These are phyloP conservation scores for Smittium culicis DNA, from an alignment of 371 early-diverging fungal species.

Conservation along the genomic window DNA sequence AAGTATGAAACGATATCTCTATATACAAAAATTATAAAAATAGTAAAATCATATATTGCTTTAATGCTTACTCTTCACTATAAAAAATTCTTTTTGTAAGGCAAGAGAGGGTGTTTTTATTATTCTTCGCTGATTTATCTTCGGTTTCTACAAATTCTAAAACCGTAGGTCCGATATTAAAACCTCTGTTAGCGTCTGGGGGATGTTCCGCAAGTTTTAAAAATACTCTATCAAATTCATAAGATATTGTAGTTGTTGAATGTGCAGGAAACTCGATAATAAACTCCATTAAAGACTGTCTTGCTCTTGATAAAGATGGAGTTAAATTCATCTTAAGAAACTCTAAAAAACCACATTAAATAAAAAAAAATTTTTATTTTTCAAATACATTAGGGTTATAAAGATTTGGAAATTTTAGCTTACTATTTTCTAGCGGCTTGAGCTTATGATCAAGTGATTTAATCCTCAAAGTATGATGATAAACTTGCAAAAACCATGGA, in stretches of 20 bases:
- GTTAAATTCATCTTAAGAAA: constrained; percentile 45
- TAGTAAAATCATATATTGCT: no score
- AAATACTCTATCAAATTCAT: constrained; percentile 79
- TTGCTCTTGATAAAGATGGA: constrained; percentile 60
- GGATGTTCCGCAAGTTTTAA: constrained; percentile 89
- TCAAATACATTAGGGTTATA: neutral
- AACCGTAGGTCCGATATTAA: constrained; percentile 63
- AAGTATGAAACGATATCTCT: no score
- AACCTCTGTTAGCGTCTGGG: constrained; percentile 92
- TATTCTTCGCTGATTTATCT: neutral
- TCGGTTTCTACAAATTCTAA: constrained; percentile 13
- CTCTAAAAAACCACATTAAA: no score
- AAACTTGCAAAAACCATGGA: constrained; percentile 85
- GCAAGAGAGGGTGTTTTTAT: no score
- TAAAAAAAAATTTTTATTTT: no score
- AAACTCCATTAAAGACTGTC: constrained; percentile 70
- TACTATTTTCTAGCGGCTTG: neutral
- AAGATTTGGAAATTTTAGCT: neutral
- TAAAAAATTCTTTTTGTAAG: no score
- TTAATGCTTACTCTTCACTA: no score
- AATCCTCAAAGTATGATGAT: constrained; percentile 67
- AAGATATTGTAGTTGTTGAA: constrained; percentile 44
- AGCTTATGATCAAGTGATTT: neutral
- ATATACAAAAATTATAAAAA: no score
- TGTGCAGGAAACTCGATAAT: constrained; percentile 48